Conservation (phyloP, 2,329 filamentous ascomycete genomes). For the Aureobasidium lini region DNA sequence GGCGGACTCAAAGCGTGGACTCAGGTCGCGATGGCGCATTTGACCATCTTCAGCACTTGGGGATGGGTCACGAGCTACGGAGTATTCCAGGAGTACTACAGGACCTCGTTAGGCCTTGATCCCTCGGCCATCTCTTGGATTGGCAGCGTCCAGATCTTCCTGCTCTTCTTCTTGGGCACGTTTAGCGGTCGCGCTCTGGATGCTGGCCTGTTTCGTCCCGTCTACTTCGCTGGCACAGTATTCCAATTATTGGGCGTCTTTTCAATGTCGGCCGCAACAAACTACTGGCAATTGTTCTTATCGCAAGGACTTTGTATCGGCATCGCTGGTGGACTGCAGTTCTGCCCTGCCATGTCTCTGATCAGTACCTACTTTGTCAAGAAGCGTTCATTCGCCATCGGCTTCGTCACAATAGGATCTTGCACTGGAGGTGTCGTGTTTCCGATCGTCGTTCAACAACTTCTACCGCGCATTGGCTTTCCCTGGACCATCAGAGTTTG, state of each 20-base stretch:
- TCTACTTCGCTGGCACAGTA: constrained; percentile 31
- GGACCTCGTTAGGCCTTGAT: constrained; percentile 22
- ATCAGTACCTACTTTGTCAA: constrained; percentile 32
- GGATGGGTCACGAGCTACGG: constrained; percentile 37
- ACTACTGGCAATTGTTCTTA: constrained; percentile 42
- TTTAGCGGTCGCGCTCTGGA: constrained; percentile 14
- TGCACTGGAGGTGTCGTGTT: constrained; percentile 58
- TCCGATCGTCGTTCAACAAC: constrained; percentile 45
- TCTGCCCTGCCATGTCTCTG: constrained; percentile 31
- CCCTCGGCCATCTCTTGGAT: constrained; percentile 31
- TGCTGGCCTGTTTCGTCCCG: constrained; percentile 25
- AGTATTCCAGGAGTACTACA: constrained; percentile 42
- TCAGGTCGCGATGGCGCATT: constrained; percentile 29
- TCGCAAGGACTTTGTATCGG: constrained; percentile 42
- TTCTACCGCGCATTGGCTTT: constrained; percentile 55
- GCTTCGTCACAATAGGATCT: constrained; percentile 50
- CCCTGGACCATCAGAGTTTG: constrained; percentile 53
- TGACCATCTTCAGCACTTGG: constrained; percentile 25
- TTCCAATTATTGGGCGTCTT: constrained; percentile 36
- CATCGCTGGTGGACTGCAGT: constrained; percentile 36
- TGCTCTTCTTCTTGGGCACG: constrained; percentile 17
- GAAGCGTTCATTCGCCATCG: constrained; percentile 28
- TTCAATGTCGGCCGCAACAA: constrained; percentile 33
- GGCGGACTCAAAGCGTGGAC: constrained; percentile 34
- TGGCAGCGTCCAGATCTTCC: constrained; percentile 18